phyloP scores from a whole-genome alignment of 2,329 filamentous ascomycete genomes.

The Emmonsiellopsis sp. region DNA sequence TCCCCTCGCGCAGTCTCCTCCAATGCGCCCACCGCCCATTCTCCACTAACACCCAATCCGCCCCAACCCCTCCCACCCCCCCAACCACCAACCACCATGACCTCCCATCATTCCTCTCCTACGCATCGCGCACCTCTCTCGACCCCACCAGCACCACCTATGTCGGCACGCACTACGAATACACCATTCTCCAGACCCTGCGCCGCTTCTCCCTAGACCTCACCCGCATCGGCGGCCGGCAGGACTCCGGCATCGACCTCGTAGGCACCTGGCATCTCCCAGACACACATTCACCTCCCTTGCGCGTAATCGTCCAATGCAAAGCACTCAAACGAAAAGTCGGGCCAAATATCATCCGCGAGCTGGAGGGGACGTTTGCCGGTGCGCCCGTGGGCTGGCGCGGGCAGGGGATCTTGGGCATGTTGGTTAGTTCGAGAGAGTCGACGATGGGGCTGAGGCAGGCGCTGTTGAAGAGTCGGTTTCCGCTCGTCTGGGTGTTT shows the following conservation, averaged over 20 bases:
- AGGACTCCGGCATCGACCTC: conserved; percentile 39
- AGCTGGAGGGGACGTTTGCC: conserved; percentile 57
- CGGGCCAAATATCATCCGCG: conserved; percentile 35
- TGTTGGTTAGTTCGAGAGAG: conserved; percentile 59
- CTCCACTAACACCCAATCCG: conserved; percentile 2
- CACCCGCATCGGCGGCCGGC: conserved; percentile 35
- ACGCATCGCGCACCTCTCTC: conserved; percentile 30
- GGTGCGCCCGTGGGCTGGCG: conserved; percentile 67
- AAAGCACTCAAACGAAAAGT: conserved; percentile 34
- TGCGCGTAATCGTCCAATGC: conserved; percentile 38
- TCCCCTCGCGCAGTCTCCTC: conserved; percentile 3
- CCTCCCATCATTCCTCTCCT: conserved; percentile 30
- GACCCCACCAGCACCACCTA: conserved; percentile 30
- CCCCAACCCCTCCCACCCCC: conserved; percentile 22
- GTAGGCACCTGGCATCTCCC: conserved; percentile 37
- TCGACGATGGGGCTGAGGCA: conserved; percentile 73
- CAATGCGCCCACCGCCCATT: not conserved
- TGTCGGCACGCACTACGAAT: conserved; percentile 39
- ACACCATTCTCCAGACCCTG: conserved; percentile 31
- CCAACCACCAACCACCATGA: conserved; percentile 27
- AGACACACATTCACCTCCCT: conserved; percentile 17
- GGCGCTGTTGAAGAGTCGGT: conserved; percentile 55
- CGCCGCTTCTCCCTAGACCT: conserved; percentile 31
- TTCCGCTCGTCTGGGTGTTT: conserved; percentile 59
- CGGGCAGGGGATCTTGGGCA: conserved; percentile 53